phyloP scores from a whole-genome alignment of 345 rosid species.

The Erysimum cheiranthoides region DNA sequence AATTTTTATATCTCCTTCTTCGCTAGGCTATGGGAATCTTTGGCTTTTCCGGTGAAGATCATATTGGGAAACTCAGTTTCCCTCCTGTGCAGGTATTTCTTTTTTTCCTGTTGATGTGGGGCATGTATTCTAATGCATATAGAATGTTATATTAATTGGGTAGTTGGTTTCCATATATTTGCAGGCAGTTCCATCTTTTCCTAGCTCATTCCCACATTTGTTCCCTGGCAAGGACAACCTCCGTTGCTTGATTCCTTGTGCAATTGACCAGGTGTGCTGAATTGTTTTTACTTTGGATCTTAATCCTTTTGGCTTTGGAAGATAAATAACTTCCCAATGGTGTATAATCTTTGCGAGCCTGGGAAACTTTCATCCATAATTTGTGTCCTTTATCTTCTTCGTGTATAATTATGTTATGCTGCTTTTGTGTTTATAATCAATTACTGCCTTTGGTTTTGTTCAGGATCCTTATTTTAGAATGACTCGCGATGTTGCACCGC shows the following conservation, averaged over 20 bases:
- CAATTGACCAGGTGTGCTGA: conserved; percentile 84
- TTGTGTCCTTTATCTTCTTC: background rate
- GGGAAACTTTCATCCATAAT: background rate
- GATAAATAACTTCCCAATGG: background rate
- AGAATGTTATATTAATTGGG: conserved; percentile 13
- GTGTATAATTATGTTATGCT: conserved; percentile 2
- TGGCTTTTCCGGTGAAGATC: conserved; percentile 96
- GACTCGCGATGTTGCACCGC: conserved; percentile 98
- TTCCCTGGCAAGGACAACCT: conserved; percentile 74
- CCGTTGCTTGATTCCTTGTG: conserved; percentile 95
- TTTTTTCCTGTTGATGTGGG: conserved; percentile 6
- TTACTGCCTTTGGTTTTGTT: conserved; percentile 31
- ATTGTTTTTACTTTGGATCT: background rate
- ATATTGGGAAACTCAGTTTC: conserved; percentile 89
- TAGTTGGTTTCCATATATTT: conserved; percentile 13
- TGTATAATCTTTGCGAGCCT: conserved; percentile 3
- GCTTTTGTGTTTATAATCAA: background rate
- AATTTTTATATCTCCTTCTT: conserved; percentile 18
- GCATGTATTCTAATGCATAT: background rate
- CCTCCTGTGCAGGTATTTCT: conserved; percentile 88
- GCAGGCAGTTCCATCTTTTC: conserved; percentile 97
- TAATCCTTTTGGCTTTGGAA: background rate
- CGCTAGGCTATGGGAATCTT: conserved; percentile 81
- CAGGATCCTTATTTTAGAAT: conserved; percentile 99
- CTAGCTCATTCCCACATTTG: conserved; percentile 89